These are phyloP conservation scores for Pecoramyces ruminantium DNA, from an alignment of 192 early-diverging fungal genomes.

Conservation along the genomic window DNA sequence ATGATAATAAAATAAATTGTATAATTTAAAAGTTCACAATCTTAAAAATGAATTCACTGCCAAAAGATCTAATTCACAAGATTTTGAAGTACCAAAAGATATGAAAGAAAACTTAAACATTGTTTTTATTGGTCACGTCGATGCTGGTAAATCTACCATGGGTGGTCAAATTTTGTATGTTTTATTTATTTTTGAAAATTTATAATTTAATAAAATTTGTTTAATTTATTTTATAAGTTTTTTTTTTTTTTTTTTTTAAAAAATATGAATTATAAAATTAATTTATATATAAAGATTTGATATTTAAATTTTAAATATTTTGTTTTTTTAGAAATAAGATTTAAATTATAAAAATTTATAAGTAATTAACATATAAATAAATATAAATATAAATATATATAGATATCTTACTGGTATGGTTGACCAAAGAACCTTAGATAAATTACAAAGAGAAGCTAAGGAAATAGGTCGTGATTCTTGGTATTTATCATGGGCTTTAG, in stretches of 20 bases:
- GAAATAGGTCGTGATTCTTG: slow-evolving; percentile 92
- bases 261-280: neutral
- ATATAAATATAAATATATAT: too few relatives aligned
- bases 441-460: slow-evolving; percentile 97
- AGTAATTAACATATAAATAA: too few relatives aligned
- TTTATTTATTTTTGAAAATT: too few relatives aligned
- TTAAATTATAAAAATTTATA: too few relatives aligned
- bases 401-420: slow-evolving; percentile 93
- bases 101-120: slow-evolving; percentile 94
- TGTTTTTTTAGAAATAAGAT: too few relatives aligned
- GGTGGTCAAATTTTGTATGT: slow-evolving; percentile 87
- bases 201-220: too few relatives aligned
- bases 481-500: slow-evolving; percentile 97
- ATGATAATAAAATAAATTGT: too few relatives aligned
- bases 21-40: neutral
- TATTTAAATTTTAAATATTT: neutral
- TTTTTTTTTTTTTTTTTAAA: too few relatives aligned
- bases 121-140: slow-evolving; percentile 98
- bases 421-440: slow-evolving; percentile 98
- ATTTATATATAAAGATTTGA: neutral
- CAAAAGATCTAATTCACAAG: neutral
- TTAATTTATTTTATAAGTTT: too few relatives aligned
- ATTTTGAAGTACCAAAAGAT: slow-evolving; percentile 16
- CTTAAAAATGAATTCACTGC: neutral
- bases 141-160: slow-evolving; percentile 95